phyloP scores from a whole-genome alignment of 345 rosid genomes.

The Kernera saxatilis region DNA sequence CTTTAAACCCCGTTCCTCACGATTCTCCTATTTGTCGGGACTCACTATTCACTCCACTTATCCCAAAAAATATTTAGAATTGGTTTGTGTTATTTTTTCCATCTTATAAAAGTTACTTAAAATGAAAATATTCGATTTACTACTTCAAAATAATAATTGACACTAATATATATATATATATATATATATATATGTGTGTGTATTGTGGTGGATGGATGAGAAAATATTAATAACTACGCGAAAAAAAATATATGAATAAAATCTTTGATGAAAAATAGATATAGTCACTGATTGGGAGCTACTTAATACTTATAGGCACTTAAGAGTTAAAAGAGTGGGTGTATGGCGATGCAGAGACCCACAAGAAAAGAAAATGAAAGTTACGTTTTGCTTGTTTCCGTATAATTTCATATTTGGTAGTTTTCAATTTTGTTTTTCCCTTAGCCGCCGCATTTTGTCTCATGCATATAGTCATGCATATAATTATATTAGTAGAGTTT shows the following conservation, averaged over 20 bases:
- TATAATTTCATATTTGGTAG: neutral
- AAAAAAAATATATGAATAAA: neutral
- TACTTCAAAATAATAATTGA: too few species aligned
- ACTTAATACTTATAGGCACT: neutral
- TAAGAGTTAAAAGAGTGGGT: neutral
- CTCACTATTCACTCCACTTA: neutral
- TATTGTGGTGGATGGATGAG: neutral
- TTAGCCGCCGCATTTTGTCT: constrained; percentile 8
- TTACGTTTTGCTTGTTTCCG: neutral
- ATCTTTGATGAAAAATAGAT: neutral
- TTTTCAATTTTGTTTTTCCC: neutral
- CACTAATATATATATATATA: too few species aligned
- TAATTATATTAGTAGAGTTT: neutral
- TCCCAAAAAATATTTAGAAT: neutral
- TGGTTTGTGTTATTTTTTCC: too few species aligned
- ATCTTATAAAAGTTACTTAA: neutral
- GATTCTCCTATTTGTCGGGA: neutral
- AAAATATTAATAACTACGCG: neutral
- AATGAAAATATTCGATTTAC: too few species aligned
- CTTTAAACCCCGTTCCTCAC: neutral
- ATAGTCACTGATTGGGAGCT: constrained; percentile 8
- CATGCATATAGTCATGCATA: too few species aligned
- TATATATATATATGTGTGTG: neutral
- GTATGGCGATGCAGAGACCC: neutral
- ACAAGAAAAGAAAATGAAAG: neutral